A percentile compares a stretch with the other conserved stretches of the same genome.
phyloP scores from a whole-genome alignment of 495 filamentous ascomycete genomes.

The Penicillium cataractarum region DNA sequence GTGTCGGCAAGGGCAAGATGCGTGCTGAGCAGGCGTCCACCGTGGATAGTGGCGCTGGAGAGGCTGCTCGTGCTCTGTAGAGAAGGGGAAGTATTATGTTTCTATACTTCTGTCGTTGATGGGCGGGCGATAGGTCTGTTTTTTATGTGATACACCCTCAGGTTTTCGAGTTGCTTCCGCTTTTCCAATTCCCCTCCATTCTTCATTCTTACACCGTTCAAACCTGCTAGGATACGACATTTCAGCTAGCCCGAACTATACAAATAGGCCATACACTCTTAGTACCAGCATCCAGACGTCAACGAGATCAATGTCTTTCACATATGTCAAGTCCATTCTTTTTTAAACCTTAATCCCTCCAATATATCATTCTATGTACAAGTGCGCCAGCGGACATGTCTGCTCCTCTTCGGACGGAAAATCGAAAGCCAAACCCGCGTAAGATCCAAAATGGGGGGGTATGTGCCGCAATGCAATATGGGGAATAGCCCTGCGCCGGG shows the following conservation, averaged over 20 bases:
- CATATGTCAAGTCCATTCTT: not conserved
- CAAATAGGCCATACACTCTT: too few species aligned
- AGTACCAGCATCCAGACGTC: too few species aligned
- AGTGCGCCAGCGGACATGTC: not conserved
- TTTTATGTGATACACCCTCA: slow-evolving; percentile 31
- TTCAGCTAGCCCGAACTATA: too few species aligned
- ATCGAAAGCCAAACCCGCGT: not conserved
- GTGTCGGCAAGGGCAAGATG: slow-evolving; percentile 69
- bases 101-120: not conserved
- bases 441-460: not conserved
- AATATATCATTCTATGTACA: slow-evolving; percentile 18
- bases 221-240: too few species aligned
- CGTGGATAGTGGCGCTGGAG: slow-evolving; percentile 74
- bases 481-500: slow-evolving; percentile 17
- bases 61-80: slow-evolving; percentile 74
- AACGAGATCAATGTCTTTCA: slow-evolving; percentile 21
- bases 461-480: slow-evolving; percentile 21
- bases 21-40: slow-evolving; percentile 74
- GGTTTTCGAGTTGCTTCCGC: slow-evolving; percentile 5
- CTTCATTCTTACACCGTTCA: too few species aligned
- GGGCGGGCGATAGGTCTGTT: slow-evolving; percentile 9
- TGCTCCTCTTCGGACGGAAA: not conserved
- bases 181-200: not conserved
- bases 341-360: not conserved
- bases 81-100: slow-evolving; percentile 6